Base-by-base conservation (phyloP, 257 asterid species). In the Jacaranda copaia region DNA sequence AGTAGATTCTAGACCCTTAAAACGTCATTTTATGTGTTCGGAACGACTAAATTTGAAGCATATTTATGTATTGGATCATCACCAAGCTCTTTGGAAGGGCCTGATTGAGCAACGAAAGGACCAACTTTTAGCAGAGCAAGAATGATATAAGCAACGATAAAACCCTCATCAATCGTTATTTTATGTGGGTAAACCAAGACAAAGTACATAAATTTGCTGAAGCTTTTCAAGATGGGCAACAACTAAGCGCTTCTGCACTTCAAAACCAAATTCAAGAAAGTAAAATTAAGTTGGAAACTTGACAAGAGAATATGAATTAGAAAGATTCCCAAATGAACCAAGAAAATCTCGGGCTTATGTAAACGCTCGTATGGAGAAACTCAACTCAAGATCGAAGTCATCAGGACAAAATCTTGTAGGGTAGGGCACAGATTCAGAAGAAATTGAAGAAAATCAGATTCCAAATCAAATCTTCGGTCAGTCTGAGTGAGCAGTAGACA, bases 1-100 rank as follows among this genome's bases (percentile, higher is more conserved):
- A 76, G 82, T 36, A 76, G 83, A 25, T 71, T 76, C 83, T 78
- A 81, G 91, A 88, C 80, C 79, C 80, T 48, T 75, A 48, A 73
- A 77, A 84, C 79, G 93, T 92, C 79, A 92, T 92, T 89, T 87
- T 79, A 92, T 90, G 97, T 85, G 94, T 2, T 25, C 32, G 32
- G 2, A 25, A 25, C 32, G 2, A 25, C 1, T 72, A 72, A 80
- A 80, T 70, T 70, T 75, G 70, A 83, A 80, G 85, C 64, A 73
- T 64, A 69, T 76, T 14, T 48, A 19, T 38, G 43, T 8, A 46
- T 51, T 63, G 73, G 64, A 65, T 65, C 78, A 71, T 77, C 77
- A 36, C 16, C 15, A 9, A 75, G 60, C 39, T 36, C 60, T 52
- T 20, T 56, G 32, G 39, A 38, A 73, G 74, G 74, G 82, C 20